Percentiles rank a stretch among this genome's conserved stretches.
Evolutionary conservation across 805 yeast genomes (phyloP).

Genomic region (Tetrapisispora pingtungensis): DNA sequence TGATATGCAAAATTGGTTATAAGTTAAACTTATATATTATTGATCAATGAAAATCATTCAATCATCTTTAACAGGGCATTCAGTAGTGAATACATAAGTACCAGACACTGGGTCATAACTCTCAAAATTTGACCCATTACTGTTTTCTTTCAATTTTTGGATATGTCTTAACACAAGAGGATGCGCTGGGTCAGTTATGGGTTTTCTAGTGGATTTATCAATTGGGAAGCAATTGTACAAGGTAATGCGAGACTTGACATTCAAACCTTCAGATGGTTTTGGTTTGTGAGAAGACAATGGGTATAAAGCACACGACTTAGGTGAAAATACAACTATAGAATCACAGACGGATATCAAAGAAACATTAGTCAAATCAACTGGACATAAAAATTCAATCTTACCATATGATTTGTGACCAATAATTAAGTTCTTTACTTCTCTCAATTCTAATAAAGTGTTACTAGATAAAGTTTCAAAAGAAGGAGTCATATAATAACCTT

Average conservation of each 20-base stretch:
- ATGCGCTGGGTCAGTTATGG: conserved; percentile 68
- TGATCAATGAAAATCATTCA: not conserved
- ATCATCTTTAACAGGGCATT: conserved; percentile 9
- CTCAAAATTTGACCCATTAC: conserved; percentile 47
- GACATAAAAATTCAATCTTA: conserved; percentile 57
- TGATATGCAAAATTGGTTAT: not conserved
- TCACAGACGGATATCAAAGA: conserved; percentile 56
- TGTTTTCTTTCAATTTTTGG: conserved; percentile 48
- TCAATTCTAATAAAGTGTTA: conserved; percentile 52
- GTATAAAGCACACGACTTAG: conserved; percentile 56
- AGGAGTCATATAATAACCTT: conserved; percentile 85
- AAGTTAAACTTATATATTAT: too few species aligned
- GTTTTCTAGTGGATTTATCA: conserved; percentile 56
- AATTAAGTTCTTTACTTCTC: conserved; percentile 49
- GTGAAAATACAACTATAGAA: conserved; percentile 48
- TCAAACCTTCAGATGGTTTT: conserved; percentile 68
- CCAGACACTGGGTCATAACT: conserved; percentile 70
- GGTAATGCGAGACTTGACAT: conserved; percentile 61
- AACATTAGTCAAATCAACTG: conserved; percentile 70
- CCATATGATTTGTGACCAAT: conserved; percentile 73
- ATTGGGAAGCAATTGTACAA: conserved; percentile 73
- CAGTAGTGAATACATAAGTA: conserved; percentile 49
- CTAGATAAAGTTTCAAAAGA: conserved; percentile 48
- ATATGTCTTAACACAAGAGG: conserved; percentile 61
- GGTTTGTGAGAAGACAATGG: conserved; percentile 58